Evolutionary conservation across 306 rosid species (phyloP).

Genomic region (Coriaria nepalensis): DNA sequence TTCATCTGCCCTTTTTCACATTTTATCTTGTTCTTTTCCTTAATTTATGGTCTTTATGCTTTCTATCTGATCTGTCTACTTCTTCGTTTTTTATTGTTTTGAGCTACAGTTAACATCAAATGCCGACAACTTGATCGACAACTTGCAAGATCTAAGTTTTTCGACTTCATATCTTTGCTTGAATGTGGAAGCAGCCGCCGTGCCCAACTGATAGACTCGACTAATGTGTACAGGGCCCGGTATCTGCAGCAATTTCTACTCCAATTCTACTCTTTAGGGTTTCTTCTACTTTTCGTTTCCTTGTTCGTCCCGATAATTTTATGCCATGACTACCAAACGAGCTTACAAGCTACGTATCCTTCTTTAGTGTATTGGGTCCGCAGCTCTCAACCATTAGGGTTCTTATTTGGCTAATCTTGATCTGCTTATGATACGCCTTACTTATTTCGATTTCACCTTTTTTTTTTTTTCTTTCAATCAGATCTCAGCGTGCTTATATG

Average conservation of each 20-base stretch:
- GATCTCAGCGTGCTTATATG: neutral
- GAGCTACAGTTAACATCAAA: too few species aligned
- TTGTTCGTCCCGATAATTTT: slow-evolving; percentile 31
- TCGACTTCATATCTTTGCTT: too few species aligned
- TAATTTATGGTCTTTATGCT: too few species aligned
- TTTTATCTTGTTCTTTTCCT: too few species aligned
- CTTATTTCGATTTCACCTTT: neutral
- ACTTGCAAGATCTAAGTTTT: too few species aligned
- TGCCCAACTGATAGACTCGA: slow-evolving; percentile 7
- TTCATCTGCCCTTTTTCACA: too few species aligned
- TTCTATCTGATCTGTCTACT: too few species aligned
- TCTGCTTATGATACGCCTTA: slow-evolving; percentile 3
- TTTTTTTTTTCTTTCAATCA: neutral
- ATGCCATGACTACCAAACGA: slow-evolving; percentile 86
- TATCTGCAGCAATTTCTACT: slow-evolving; percentile 2
- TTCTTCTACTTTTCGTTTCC: slow-evolving; percentile 10
- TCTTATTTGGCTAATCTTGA: neutral
- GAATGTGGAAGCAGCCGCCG: neutral
- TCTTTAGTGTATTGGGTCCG: neutral
- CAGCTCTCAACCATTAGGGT: slow-evolving; percentile 6
- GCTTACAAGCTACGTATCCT: slow-evolving; percentile 99
- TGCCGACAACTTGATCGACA: too few species aligned
- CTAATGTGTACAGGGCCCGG: slow-evolving; percentile 24
- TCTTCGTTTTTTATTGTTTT: too few species aligned
- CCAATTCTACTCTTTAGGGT: slow-evolving; percentile 15